phyloP scores from a whole-genome alignment of 78 protist genomes.

The Dictyostelium capitatum region DNA sequence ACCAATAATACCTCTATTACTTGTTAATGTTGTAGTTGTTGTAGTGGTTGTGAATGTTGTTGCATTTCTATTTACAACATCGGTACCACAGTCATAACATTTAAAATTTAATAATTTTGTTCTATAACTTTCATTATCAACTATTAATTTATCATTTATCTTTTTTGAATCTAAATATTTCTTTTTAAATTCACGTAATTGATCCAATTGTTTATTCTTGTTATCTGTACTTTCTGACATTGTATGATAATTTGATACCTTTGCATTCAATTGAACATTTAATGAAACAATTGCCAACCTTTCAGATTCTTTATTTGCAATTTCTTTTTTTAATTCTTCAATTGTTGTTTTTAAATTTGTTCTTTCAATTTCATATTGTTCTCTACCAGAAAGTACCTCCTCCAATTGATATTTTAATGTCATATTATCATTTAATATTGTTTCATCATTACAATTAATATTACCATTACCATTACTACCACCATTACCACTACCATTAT shows the following conservation, averaged over 20 bases:
- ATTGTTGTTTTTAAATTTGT: background rate
- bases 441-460: background rate
- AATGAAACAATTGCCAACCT: background rate
- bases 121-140: background rate
- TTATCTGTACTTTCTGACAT: background rate
- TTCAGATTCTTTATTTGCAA: background rate
- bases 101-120: background rate
- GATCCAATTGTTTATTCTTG: background rate
- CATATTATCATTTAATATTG: conserved; percentile 9
- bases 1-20: background rate
- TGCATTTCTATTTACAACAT: background rate
- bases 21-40: background rate
- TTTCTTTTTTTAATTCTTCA: background rate
- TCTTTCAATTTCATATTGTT: background rate
- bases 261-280: conserved; percentile 1
- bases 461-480: background rate
- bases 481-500: background rate
- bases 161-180: conserved; percentile 9
- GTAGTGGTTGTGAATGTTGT: background rate
- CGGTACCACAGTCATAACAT: background rate
- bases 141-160: background rate
- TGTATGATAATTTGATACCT: background rate
- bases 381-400: background rate
- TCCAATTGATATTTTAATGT: conserved; percentile 30
- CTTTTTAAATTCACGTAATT: conserved; percentile 9